Base-by-base conservation (phyloP, 2,329 filamentous ascomycete species). In the Curvularia hawaiiensis region DNA sequence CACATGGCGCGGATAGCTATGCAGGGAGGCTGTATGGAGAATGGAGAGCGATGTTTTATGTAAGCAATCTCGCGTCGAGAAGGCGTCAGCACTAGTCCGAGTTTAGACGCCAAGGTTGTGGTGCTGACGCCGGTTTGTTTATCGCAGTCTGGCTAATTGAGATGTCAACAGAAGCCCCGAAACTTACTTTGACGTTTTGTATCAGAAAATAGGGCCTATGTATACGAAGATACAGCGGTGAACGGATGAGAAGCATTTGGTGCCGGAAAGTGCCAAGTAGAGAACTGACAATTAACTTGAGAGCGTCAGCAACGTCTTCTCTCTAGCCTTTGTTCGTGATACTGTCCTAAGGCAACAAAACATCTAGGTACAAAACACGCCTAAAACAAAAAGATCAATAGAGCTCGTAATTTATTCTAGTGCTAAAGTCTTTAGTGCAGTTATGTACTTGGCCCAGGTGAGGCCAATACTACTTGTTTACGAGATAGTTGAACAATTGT, bases 11-110 rank as follows among this genome's bases (percentile, higher is more conserved):
- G 33, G 33, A 35, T 16, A 35, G 14, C 14, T n/a, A 6, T 5
- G 12, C 33, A 35, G 6, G 11, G 52, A 31, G 22, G 14, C n/a
- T 58, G 56, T 41, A 54, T 58, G 51, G 52, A 43, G 24, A 35
- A 16, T 8, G 9, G 8, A 16, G 4, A 9, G 35, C 1, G 16
- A 16, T 38, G 5, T 1, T 9, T 38, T 38, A 38, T n/a, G 16
- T 38, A 38, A 38, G 14, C 35, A 38, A 7, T 18, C 35, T n/a
- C 16, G 35, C 9, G 5, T 38, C 5, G 7, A 8, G 16, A 16
- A 12, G 18, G n/a, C 3, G 35, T 38, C 35, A 38, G 35, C 35
- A 16, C 35, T 38, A 38, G 35, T 16, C 3, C 35, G 5, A 38
- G 16, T 38, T 38, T 6, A 38, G 7, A n/a, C 35, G 35, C 35